Base-by-base conservation (phyloP, 306 rosid species). In the Notholithocarpus densiflorus region DNA sequence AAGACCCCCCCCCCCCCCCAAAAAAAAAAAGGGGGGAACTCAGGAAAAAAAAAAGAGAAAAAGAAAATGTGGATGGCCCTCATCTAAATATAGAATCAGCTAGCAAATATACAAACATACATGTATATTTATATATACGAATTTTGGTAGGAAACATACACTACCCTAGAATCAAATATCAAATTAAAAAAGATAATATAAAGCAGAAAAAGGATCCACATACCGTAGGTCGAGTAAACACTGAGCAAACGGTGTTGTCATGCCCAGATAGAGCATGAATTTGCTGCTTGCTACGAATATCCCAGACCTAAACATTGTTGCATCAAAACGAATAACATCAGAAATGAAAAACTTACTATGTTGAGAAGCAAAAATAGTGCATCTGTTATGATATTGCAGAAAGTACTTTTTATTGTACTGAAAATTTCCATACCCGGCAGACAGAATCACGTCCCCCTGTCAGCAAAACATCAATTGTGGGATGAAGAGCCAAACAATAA, bases 391-490 rank as follows among this genome's bases (percentile, higher is more conserved):
- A 57, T 27, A 64, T 73, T 34, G 53, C 34, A 76, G 73, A 68
- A 45, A 59, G 68, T 76, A 78, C 73, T 69, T 65, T 56, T 6
- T 29, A 29, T 23, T 34, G 59, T 72, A 71, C 71, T 65, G 72
- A 83, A 29, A 81, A 79, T 77, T 48, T 71, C 19, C 90, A 77
- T 90, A 93, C 99, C 96, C 98, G 97, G 85, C 99, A 93, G 75
- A 96, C 99, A 84, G 99, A 95, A 88, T 95, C 99, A 80, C 99
- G 97, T 61, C 99, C 99, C 75, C 99, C 99, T 15, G 99, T 95
- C 69, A 95, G 91, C 81, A 95, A 87, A 87, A 93, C 20, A 77
- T 95, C 98, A 60, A 95, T 90, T 21, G 98, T 93, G 66, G 99
- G 99, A 89, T 95, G 99, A 87, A 95, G 81, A 72, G 99, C 98